phyloP scores from a whole-genome alignment of 164 flowering plant species.

The Warburgia ugandensis region DNA sequence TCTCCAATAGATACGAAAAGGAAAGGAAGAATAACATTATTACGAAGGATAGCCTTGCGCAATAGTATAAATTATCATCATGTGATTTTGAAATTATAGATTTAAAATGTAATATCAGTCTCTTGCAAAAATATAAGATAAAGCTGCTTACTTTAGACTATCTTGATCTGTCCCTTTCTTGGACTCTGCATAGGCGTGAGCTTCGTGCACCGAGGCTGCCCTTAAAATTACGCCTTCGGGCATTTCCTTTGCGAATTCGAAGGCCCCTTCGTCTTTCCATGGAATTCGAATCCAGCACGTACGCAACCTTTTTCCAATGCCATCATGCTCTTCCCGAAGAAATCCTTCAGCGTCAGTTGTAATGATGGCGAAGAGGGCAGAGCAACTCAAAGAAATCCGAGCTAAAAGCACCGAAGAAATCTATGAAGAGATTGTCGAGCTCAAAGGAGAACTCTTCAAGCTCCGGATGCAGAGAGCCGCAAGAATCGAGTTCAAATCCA shows the following conservation, averaged over 20 bases:
- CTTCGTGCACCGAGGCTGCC: too few species aligned
- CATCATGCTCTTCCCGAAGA: conserved; percentile 7
- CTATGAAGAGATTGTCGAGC: conserved; percentile 75
- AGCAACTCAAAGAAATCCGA: conserved; percentile 79
- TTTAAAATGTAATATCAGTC: too few species aligned
- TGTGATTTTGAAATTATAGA: too few species aligned
- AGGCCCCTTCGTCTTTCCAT: conserved; percentile 38
- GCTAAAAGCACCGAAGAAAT: conserved; percentile 64
- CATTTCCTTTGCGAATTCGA: conserved; percentile 9
- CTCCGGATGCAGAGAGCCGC: conserved; percentile 74
- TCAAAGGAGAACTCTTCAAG: conserved; percentile 93
- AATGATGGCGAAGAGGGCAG: conserved; percentile 82
- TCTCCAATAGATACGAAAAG: too few species aligned
- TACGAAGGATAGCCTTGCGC: too few species aligned
- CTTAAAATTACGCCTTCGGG: conserved; percentile 31
- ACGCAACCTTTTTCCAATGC: conserved; percentile 13
- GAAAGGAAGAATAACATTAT: too few species aligned
- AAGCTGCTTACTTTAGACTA: too few species aligned
- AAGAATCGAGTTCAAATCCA: conserved; percentile 79
- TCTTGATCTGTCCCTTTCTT: too few species aligned
- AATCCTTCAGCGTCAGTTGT: conserved; percentile 30
- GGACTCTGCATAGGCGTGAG: too few species aligned
- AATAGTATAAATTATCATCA: too few species aligned
- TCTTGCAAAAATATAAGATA: too few species aligned
- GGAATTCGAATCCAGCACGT: conserved; percentile 39